Evolutionary conservation across 108 stramenopile genomes (phyloP).

Genomic region (Hondaea fermentalgiana): DNA sequence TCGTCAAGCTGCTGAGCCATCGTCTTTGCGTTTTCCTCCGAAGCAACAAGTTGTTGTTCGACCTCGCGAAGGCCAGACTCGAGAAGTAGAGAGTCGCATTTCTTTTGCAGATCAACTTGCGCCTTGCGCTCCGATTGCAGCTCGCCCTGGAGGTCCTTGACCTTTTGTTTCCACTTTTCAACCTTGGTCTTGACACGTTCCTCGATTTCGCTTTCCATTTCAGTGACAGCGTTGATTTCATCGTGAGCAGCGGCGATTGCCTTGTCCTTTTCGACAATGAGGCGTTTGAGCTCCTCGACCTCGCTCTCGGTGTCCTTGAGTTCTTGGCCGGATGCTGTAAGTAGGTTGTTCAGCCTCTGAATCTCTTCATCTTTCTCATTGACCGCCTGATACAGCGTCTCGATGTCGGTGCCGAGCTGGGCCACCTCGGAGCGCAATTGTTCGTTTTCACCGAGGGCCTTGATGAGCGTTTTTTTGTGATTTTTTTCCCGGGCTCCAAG

Average conservation of each 20-base stretch:
- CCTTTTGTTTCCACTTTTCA: neutral
- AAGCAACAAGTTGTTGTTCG: neutral
- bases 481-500: neutral
- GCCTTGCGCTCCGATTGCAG: neutral
- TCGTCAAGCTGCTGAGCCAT: neutral
- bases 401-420: neutral
- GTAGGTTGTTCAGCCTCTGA: neutral
- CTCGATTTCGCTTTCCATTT: neutral
- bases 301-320: constrained; percentile 2
- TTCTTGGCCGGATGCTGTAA: neutral
- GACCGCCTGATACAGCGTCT: constrained; percentile 4
- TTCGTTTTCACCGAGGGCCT: neutral
- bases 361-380: neutral
- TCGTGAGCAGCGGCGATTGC: neutral
- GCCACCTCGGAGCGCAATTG: neutral
- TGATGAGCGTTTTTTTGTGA: neutral
- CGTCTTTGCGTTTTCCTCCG: neutral
- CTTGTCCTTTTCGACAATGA: neutral
- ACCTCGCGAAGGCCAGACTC: neutral
- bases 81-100: neutral
- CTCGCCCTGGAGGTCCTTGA: neutral
- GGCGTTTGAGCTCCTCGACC: constrained; percentile 8
- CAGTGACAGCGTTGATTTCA: neutral
- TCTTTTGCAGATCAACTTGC: neutral
- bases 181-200: constrained; percentile 6